Base-by-base conservation (phyloP, 1,284 basidiomycete species). In the Irpex lacteus region DNA sequence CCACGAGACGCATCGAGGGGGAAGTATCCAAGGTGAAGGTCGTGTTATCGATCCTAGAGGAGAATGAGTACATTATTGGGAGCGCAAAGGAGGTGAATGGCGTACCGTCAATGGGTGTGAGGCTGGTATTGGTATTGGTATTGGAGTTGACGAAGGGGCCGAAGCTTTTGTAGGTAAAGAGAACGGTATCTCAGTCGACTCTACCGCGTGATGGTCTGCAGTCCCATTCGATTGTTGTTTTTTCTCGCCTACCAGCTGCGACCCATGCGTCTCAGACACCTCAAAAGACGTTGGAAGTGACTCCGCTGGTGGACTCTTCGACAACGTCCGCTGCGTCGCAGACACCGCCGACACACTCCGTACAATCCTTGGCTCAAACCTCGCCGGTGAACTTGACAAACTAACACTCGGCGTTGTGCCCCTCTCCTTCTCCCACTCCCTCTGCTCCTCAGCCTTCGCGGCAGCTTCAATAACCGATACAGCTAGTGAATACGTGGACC, bases 311-410 rank as follows among this genome's bases (percentile, higher is more conserved):
- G 54, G 34, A 18, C 54, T 32, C 26, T 36, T 56, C 11, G 54
- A 56, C 34, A 32, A 13, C 21, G 19, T 32, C 54, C 54, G 54
- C 32, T 56, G 54, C 11, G 54, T 18, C 19, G 54, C 26, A 1
- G 54, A 34, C 21, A 52, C 50, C 11, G 54, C 54, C 7, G 54
- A 56, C 34, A 88, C 87, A 63, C 81, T 88, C 68, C 84, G 78
- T 64, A 89, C 81, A 55, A 89, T 76, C 64, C 87, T 77, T 26
- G 80, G 74, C 52, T 83, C 80, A 55, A 78, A 76, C 63, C 47
- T 62, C 7, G 60, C 34, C 54, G 55, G 60, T 19, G 62, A 62
- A n/a, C 57, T 52, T 4, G 63, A 61, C 21, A 54, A 18, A 8
- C 57, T 61, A 11, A 62, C 55, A 21, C 38, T 26, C 21, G 63